Evolutionary conservation across 2,329 filamentous ascomycete species (phyloP).

Genomic region (Penicillium sp.): DNA sequence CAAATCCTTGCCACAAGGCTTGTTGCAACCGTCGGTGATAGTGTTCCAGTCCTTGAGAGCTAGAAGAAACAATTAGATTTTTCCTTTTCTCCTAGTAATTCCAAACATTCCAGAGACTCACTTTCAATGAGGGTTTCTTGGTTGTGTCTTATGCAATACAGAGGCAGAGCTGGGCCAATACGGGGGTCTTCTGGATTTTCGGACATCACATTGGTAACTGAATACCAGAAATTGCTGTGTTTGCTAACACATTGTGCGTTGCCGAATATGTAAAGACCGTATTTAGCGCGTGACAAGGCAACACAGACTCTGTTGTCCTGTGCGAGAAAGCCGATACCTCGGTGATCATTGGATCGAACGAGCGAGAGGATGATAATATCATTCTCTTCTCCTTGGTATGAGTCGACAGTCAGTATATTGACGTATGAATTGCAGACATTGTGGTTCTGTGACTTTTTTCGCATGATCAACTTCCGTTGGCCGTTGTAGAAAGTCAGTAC

Average conservation of each 20-base stretch:
- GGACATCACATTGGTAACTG: conserved; percentile 47
- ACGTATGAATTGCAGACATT: conserved; percentile 41
- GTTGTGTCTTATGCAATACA: conserved; percentile 62
- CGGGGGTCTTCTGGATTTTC: conserved; percentile 27
- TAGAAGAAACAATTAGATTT: neutral
- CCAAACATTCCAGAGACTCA: conserved; percentile 14
- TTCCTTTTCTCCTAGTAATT: neutral
- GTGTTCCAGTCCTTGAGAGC: conserved; percentile 48
- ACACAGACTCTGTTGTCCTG: conserved; percentile 63
- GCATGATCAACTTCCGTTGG: conserved; percentile 65
- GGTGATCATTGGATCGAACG: conserved; percentile 63
- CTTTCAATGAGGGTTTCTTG: conserved; percentile 51
- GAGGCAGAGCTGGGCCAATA: conserved; percentile 55
- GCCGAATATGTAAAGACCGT: conserved; percentile 82
- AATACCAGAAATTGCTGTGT: conserved; percentile 51
- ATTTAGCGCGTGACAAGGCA: conserved; percentile 66
- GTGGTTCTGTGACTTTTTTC: conserved; percentile 34
- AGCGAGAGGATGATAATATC: conserved; percentile 77
- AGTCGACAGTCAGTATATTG: conserved; percentile 78
- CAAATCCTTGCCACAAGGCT: conserved; percentile 44
- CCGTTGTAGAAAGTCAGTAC: conserved; percentile 86
- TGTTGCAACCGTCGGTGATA: conserved; percentile 53
- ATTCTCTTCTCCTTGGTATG: conserved; percentile 89
- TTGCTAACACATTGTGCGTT: conserved; percentile 58
- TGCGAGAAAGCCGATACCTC: conserved; percentile 69